phyloP scores from a whole-genome alignment of 2,329 filamentous ascomycete genomes.

The Botrytis porri region DNA sequence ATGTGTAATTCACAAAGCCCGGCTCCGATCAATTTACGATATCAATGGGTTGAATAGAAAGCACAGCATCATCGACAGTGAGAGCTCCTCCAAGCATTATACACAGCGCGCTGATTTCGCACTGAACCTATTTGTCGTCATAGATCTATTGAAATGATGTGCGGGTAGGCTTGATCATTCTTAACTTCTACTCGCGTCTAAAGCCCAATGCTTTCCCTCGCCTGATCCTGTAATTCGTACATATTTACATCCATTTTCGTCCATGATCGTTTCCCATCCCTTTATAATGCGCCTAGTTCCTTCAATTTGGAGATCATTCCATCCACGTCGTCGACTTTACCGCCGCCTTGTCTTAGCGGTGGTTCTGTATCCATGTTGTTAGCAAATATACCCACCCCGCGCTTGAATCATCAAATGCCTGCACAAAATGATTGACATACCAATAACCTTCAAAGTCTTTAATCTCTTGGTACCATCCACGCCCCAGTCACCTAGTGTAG shows the following conservation, averaged over 20 bases:
- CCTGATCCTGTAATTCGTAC: constrained; percentile 10
- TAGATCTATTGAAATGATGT: background rate
- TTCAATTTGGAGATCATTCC: constrained; percentile 92
- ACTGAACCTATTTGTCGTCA: background rate
- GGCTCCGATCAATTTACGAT: background rate
- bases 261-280: background rate
- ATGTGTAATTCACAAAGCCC: background rate
- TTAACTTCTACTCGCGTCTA: background rate
- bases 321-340: constrained; percentile 96
- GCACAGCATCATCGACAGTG: background rate
- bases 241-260: constrained; percentile 17
- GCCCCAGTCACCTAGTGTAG: constrained; percentile 77
- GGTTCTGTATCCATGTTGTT: constrained; percentile 59
- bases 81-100: background rate
- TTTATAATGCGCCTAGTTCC: constrained; percentile 73
- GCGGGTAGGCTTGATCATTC: background rate
- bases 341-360: constrained; percentile 80
- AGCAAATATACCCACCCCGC: background rate
- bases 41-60: background rate
- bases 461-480: constrained; percentile 71
- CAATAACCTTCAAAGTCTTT: constrained; percentile 85
- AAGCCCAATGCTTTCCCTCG: background rate
- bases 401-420: background rate
- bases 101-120: background rate
- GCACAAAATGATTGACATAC: constrained; percentile 47